Base-by-base conservation (phyloP, 768 basidiomycete genomes). In the Rhizopogon vesiculosus region DNA sequence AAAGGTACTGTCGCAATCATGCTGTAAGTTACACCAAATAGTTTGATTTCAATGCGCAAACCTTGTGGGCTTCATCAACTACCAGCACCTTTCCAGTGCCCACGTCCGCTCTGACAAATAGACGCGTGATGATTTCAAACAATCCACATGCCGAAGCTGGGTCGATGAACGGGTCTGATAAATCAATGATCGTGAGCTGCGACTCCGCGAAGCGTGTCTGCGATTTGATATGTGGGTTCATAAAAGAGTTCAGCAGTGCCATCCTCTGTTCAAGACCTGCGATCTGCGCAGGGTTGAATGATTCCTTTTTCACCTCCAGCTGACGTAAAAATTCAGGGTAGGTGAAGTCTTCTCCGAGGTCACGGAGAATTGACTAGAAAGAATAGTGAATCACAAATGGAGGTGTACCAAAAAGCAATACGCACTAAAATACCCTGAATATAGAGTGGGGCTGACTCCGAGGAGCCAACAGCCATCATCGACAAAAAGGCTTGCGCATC, bases 61-160 rank as follows among this genome's bases (percentile, higher is more conserved):
- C 87, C 64, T 89, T 89, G 60, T 90, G 87, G 0, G 88, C 87
- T 56, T 90, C 88, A 45, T 90, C 87, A 0, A 89, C 83, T 0
- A 90, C 77, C 2, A 87, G 75, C 1, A 87, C 79, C 54, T 88
- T 89, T 5, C 86, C 87, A 0, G 83, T 84, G 3, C 69, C 74
- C 2, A 86, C 76, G 1, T 82, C 71, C 1, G 83, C 77, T 28
- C 87, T 76, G 10, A 86, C 76, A 59, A 89, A 90, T 1, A 86
- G 62, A 39, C 87, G 76, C 0, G 80, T 76, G 1, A 89, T 67
- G 7, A 90, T 86, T 55, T 90, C 86, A 53, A 89, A 90, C 3
- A 89, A 65, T 0, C 81, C 80, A 58, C 87, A 87, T 2, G 88
- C 88, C 1, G 84, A 80, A 0, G 74, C 74, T 1, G 83, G 69